These are phyloP conservation scores for Ilyonectria mors-panacis DNA, from an alignment of 2,329 filamentous ascomycete genomes.

Conservation along the genomic window DNA sequence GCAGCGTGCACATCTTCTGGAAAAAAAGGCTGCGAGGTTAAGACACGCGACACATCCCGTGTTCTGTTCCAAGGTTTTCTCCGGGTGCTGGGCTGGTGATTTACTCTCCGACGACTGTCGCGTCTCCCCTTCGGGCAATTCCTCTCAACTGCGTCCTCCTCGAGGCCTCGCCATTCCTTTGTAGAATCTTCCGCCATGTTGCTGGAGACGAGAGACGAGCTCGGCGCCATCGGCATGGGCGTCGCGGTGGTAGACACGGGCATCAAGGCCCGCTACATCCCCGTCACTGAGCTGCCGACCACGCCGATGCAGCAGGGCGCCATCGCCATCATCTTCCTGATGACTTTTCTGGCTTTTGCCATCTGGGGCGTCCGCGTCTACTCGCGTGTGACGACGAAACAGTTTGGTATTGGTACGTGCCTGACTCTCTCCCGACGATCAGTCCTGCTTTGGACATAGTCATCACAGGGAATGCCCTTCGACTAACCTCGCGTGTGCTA, in stretches of 20 bases:
- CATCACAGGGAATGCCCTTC: background rate
- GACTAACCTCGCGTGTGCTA: background rate
- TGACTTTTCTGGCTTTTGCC: constrained; percentile 36
- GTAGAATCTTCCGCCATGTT: background rate
- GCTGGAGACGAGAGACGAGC: background rate
- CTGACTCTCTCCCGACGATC: background rate
- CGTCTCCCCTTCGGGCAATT: no score
- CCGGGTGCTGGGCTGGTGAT: no score
- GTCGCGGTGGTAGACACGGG: background rate
- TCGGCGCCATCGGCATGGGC: background rate
- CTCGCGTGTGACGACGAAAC: constrained; percentile 36
- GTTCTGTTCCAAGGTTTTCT: no score
- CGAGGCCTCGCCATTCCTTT: background rate
- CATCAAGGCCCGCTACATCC: constrained; percentile 31
- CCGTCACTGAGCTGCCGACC: constrained; percentile 32
- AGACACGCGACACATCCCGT: background rate
- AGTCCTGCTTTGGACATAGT: background rate
- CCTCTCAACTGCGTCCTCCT: background rate
- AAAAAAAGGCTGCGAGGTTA: background rate
- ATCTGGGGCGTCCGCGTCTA: constrained; percentile 37
- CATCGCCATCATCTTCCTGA: constrained; percentile 38
- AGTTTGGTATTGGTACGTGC: constrained; percentile 37
- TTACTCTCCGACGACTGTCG: no score
- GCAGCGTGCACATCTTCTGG: background rate
- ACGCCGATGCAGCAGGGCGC: constrained; percentile 37